Conservation (phyloP, 2,329 filamentous ascomycete species). For the Aspergillus felis region DNA sequence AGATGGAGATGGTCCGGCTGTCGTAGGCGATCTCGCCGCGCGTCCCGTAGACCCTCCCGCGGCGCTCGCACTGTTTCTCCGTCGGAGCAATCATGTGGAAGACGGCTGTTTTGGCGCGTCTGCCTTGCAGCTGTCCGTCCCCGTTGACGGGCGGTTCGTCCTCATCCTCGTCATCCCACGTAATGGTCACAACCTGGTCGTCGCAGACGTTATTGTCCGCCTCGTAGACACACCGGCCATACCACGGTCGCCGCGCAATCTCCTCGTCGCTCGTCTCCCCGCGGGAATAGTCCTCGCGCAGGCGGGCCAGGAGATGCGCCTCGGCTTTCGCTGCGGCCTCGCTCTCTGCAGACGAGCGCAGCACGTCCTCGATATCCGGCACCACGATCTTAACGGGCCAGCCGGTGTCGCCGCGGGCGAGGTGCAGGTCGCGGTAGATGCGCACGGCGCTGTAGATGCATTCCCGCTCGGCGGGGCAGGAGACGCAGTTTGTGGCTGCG, state of each 20-base stretch:
- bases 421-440: slow-evolving; percentile 69
- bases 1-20: slow-evolving; percentile 68
- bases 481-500: slow-evolving; percentile 78
- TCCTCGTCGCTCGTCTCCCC: slow-evolving; percentile 50
- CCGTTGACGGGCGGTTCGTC: too few species aligned
- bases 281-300: slow-evolving; percentile 55
- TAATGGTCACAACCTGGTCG: slow-evolving; percentile 83
- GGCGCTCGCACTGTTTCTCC: slow-evolving; percentile 78
- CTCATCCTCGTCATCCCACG: slow-evolving; percentile 64
- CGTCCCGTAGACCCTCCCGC: slow-evolving; percentile 81
- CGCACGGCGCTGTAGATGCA: slow-evolving; percentile 85
- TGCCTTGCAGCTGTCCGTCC: too few species aligned
- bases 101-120: slow-evolving; percentile 68
- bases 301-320: slow-evolving; percentile 44
- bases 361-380: slow-evolving; percentile 82
- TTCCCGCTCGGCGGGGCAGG: slow-evolving; percentile 67
- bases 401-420: slow-evolving; percentile 62
- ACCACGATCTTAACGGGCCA: slow-evolving; percentile 92
- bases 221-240: slow-evolving; percentile 93
- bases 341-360: slow-evolving; percentile 40
- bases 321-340: slow-evolving; percentile 38
- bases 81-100: slow-evolving; percentile 96
- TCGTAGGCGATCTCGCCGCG: slow-evolving; percentile 84
- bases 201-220: slow-evolving; percentile 90
- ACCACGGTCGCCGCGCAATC: slow-evolving; percentile 61